Percentiles rank a stretch among this genome's conserved stretches.
phyloP scores from a whole-genome alignment of 805 yeast genomes.

The Starmera pachycereana region DNA sequence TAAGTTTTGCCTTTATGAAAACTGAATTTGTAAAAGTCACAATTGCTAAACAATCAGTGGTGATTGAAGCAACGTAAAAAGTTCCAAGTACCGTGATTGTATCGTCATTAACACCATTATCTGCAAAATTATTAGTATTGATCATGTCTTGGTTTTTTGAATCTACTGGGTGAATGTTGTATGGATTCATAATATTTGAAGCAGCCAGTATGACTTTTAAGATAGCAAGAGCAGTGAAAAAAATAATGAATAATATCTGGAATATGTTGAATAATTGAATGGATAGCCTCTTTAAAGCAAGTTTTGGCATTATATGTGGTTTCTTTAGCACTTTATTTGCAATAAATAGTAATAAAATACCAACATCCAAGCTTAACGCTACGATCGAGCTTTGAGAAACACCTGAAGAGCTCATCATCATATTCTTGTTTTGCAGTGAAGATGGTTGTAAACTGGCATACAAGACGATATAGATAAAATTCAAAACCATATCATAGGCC shows the following conservation, averaged over 20 bases:
- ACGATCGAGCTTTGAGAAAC: neutral
- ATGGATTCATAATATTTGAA: neutral
- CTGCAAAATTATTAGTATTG: too few species aligned
- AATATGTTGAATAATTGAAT: neutral
- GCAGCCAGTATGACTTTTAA: neutral
- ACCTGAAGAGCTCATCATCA: too few species aligned
- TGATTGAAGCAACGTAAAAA: neutral
- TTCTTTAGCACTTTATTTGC: neutral
- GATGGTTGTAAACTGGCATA: neutral
- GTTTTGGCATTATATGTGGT: too few species aligned
- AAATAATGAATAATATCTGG: neutral
- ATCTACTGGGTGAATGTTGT: neutral
- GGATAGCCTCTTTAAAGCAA: too few species aligned
- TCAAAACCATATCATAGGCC: neutral
- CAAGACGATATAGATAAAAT: neutral
- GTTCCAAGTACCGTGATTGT: neutral
- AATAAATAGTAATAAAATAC: neutral
- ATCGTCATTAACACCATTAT: too few species aligned
- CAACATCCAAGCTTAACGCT: neutral
- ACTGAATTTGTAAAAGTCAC: neutral
- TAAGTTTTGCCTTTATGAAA: neutral
- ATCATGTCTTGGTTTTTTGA: neutral
- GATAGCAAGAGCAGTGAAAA: neutral
- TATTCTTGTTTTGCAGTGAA: neutral
- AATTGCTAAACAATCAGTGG: neutral